Evolutionary conservation across 176 grass and related monocot species (phyloP).

Genomic region (Carex cristatella): DNA sequence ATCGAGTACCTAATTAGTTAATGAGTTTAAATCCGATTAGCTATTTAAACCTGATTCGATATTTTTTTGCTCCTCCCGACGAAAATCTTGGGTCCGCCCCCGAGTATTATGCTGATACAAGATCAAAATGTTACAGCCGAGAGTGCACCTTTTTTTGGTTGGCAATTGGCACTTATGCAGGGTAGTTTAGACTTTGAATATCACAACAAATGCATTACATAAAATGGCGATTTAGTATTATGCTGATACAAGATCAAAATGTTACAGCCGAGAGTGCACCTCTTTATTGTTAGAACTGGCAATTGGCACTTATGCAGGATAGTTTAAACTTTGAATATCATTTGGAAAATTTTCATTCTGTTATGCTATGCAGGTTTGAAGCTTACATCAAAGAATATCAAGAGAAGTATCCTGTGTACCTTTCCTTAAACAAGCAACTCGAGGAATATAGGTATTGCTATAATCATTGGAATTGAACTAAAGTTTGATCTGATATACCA

Average conservation of each 20-base stretch:
- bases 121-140: neutral
- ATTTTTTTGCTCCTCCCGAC: no score
- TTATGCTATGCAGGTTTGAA: conserved; percentile 59
- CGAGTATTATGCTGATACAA: neutral
- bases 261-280: neutral
- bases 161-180: neutral
- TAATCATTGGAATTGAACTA: neutral
- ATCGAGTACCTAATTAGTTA: no score
- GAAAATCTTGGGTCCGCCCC: no score
- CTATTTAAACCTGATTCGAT: no score
- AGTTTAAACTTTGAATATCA: neutral
- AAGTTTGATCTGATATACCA: neutral
- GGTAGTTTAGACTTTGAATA: neutral
- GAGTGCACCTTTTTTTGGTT: neutral
- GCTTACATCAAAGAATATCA: conserved; percentile 80
- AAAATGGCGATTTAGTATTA: neutral
- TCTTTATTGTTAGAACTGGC: neutral
- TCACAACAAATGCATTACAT: neutral
- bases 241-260: neutral
- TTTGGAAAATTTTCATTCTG: conserved; percentile 4
- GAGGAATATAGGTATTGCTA: conserved; percentile 66
- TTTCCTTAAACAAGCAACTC: conserved; percentile 59
- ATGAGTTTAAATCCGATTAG: no score
- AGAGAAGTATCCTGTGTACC: conserved; percentile 73
- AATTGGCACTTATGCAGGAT: neutral